A percentile compares a stretch with the other conserved stretches of the same genome.
Conservation (phyloP, 176 grass and related monocot species). For the Thalia dealbata region DNA sequence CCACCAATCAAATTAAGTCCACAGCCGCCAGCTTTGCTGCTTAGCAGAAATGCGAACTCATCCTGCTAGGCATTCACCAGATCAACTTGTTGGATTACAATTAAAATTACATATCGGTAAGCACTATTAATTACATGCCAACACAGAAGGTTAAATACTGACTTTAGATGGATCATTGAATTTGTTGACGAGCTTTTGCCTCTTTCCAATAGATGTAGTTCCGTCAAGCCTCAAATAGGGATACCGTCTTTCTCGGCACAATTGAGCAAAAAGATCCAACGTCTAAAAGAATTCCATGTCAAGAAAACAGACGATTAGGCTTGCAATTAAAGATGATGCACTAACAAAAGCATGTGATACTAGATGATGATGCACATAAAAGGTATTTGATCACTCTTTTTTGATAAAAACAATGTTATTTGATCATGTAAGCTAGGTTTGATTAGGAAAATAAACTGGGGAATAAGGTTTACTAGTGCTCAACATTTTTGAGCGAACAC, state of each 20-base stretch:
- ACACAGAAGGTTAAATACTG: constrained; percentile 7
- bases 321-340: constrained; percentile 6
- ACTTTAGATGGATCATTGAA: constrained; percentile 93
- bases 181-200: constrained; percentile 84
- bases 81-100: constrained; percentile 7
- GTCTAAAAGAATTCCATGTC: constrained; percentile 45
- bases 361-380: not conserved
- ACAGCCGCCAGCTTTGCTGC: constrained; percentile 97
- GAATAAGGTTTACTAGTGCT: too few species aligned
- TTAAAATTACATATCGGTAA: too few species aligned
- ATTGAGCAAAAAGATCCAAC: constrained; percentile 86
- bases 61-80: constrained; percentile 47
- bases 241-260: constrained; percentile 94
- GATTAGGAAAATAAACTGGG: too few species aligned
- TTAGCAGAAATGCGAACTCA: constrained; percentile 85
- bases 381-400: not conserved
- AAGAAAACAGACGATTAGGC: constrained; percentile 13
- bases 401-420: not conserved
- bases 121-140: not conserved
- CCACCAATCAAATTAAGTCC: constrained; percentile 97
- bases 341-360: not conserved
- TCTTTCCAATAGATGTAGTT: constrained; percentile 89
- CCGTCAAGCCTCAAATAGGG: constrained; percentile 87
- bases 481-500: too few species aligned
- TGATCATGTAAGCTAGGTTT: too few species aligned